Evolutionary conservation across 495 filamentous ascomycete species (phyloP), one percentile per base, ranked within the genome.

Genomic region (Trichoderma parareesei): DNA sequence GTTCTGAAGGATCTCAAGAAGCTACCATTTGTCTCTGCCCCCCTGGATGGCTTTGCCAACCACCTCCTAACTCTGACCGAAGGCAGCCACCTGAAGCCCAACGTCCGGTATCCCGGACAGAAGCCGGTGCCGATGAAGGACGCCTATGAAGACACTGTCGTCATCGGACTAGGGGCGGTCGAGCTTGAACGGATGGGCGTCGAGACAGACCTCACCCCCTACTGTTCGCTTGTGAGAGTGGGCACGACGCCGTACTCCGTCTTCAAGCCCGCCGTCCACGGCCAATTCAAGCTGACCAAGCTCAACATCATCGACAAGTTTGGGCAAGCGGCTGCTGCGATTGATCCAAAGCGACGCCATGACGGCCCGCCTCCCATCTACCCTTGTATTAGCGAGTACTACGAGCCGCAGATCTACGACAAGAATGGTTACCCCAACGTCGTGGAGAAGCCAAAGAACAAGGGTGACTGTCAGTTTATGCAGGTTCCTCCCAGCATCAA

Each of bases 281-380:
- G 81, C 13, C 78, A 82, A 63, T 70, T 81, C 73, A 74, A 62
- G 41, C 79, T 85, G 66, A 70, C 69, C 1, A 75, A 75, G 33
- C 66, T 85, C n/a, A 83, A 83, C 65, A 75, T 81, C 59, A 69
- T 80, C 18, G 82, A 84, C 67, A 82, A 82, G 64, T 84, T 84
- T 49, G 82, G 82, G 0, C 81, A 83, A 64, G 76, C 70, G 1
- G 66, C 79, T 10, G 27, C 38, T 37, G 77, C 73, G 10, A 74
- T 79, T 13, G 72, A 78, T 46, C 72, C 74, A 4, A 62, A 61
- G 10, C 63, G 60, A 1, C 7, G 44, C 0, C 72, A 74, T 38
- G 73, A 70, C 0, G 66, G 70, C 20, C 5, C 44, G 8, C 5
- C 44, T 10, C 44, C 44, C 8, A 10, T 41, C 11, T 41, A 46